Conservation (phyloP, 2,329 filamentous ascomycete species). For the Rachicladosporium sp. region DNA sequence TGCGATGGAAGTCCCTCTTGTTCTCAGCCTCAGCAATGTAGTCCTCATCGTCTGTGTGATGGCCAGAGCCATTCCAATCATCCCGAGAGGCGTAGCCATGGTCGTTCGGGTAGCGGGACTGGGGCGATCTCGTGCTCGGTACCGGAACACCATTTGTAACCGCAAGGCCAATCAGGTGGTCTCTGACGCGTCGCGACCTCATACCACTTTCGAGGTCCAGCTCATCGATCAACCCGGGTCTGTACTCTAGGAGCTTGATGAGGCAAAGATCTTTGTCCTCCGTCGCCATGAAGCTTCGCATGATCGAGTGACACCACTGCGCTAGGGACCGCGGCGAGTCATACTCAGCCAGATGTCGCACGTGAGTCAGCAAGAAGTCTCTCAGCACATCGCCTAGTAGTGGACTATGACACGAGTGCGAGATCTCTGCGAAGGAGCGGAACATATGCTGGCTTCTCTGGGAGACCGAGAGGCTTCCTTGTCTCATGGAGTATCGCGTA, state of each 20-base stretch:
- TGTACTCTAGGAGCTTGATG: background rate
- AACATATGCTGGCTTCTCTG: constrained; percentile 1
- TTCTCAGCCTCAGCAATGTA: background rate
- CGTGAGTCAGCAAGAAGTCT: constrained; percentile 1
- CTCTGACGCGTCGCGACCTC: background rate
- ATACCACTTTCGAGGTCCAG: background rate
- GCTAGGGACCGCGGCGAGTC: background rate
- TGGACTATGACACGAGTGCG: background rate
- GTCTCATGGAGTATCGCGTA: background rate
- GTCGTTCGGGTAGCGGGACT: too few relatives aligned
- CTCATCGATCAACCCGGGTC: constrained; percentile 3
- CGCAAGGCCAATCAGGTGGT: too few relatives aligned
- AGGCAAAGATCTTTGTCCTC: constrained; percentile 5
- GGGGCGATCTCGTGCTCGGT: too few relatives aligned
- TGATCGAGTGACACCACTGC: constrained; percentile 1
- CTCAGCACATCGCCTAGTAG: background rate
- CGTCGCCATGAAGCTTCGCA: background rate
- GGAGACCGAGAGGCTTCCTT: background rate
- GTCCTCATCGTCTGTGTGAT: too few relatives aligned
- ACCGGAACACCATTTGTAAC: too few relatives aligned
- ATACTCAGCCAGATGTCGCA: constrained; percentile 2
- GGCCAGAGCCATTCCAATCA: too few relatives aligned
- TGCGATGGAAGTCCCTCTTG: too few relatives aligned
- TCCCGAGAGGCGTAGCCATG: too few relatives aligned
- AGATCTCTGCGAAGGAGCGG: constrained; percentile 3